Conservation (phyloP, 805 yeast genomes). For the Grigorovia humatica region DNA sequence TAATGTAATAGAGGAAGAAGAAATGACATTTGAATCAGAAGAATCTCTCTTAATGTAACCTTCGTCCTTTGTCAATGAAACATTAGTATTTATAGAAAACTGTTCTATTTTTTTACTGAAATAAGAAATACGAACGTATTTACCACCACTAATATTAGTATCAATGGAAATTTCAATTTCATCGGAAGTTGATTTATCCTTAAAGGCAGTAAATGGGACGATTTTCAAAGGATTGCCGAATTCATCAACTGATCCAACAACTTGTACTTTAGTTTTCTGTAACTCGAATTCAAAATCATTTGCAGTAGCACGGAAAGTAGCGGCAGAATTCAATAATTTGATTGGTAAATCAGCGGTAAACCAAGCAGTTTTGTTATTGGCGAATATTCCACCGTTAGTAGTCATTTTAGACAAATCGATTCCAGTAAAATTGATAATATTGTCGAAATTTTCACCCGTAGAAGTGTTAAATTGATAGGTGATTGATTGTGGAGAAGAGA, state of each 20-base stretch:
- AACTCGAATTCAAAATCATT: constrained; percentile 14
- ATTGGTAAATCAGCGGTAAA: constrained; percentile 24
- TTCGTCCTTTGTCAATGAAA: constrained; percentile 1
- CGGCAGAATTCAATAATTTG: constrained; percentile 9
- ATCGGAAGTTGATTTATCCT: constrained; percentile 18
- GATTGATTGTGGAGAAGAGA: constrained; percentile 11
- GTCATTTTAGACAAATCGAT: constrained; percentile 10
- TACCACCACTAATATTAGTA: constrained; percentile 23
- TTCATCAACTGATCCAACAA: constrained; percentile 17
- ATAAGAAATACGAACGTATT: constrained; percentile 19
- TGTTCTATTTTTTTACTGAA: constrained; percentile 9
- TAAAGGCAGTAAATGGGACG: constrained; percentile 17
- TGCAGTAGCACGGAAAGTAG: constrained; percentile 13
- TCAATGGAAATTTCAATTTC: constrained; percentile 12
- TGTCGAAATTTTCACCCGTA: constrained; percentile 11
- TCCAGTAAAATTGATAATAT: constrained; percentile 15
- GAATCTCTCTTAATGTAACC: constrained; percentile 8
- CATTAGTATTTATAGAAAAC: constrained; percentile 10
- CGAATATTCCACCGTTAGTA: constrained; percentile 20
- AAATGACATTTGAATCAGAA: constrained; percentile 3
- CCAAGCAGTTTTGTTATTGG: constrained; percentile 18
- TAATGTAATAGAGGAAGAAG: background rate
- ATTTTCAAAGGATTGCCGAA: constrained; percentile 19
- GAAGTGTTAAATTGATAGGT: constrained; percentile 17
- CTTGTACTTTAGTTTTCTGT: constrained; percentile 12